Conservation (phyloP, 768 basidiomycete genomes). For the Amylocystis lapponica region DNA sequence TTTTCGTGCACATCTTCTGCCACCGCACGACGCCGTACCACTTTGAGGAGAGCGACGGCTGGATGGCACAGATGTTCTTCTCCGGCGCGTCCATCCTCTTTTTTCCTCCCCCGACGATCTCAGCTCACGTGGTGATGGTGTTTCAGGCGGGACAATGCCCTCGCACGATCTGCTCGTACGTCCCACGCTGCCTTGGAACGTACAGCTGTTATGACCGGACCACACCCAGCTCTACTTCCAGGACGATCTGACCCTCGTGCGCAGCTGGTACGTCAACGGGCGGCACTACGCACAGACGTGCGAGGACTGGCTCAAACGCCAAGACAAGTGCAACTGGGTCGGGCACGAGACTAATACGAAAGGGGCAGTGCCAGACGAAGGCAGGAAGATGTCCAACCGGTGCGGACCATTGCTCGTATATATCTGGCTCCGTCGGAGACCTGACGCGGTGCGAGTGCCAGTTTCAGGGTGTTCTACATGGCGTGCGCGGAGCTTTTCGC, state of each 20-base stretch:
- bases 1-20: slow-evolving; percentile 72
- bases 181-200: slow-evolving; percentile 1
- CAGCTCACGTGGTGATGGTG: neutral
- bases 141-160: slow-evolving; percentile 63
- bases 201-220: too few species aligned
- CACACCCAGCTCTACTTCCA: slow-evolving; percentile 55
- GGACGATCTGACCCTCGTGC: slow-evolving; percentile 48
- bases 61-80: slow-evolving; percentile 75
- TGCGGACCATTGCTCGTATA: slow-evolving; percentile 8
- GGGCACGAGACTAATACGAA: slow-evolving; percentile 42
- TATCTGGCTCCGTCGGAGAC: neutral
- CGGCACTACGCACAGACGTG: slow-evolving; percentile 58
- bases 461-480: slow-evolving; percentile 68
- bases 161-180: slow-evolving; percentile 56
- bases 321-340: slow-evolving; percentile 49
- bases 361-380: slow-evolving; percentile 43
- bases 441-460: slow-evolving; percentile 11
- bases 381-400: slow-evolving; percentile 55
- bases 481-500: slow-evolving; percentile 67
- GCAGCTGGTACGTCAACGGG: slow-evolving; percentile 60
- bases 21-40: slow-evolving; percentile 60
- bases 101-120: neutral
- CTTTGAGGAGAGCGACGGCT: slow-evolving; percentile 62
- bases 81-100: slow-evolving; percentile 32
- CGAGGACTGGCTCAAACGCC: slow-evolving; percentile 59